Evolutionary conservation across 2,329 filamentous ascomycete species (phyloP).

Genomic region (Colletotrichum trifolii): DNA sequence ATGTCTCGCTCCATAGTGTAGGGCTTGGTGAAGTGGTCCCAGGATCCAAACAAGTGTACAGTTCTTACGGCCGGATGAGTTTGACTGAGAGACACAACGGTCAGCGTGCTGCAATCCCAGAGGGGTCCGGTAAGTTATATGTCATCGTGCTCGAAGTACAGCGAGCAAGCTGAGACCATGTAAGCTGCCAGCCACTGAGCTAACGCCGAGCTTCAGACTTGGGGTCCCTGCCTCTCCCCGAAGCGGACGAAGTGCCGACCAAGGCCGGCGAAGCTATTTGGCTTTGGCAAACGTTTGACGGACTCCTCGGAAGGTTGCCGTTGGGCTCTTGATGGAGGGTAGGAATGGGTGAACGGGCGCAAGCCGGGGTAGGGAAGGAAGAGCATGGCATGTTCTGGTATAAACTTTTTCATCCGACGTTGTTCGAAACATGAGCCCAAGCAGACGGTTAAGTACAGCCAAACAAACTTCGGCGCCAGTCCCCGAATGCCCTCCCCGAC

Average conservation of each 20-base stretch:
- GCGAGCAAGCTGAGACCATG: constrained; percentile 26
- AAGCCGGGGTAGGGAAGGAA: constrained; percentile 25
- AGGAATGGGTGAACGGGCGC: constrained; percentile 29
- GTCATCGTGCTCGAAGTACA: constrained; percentile 14
- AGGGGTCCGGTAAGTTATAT: constrained; percentile 14
- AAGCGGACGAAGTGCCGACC: constrained; percentile 26
- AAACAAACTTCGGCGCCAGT: constrained; percentile 31
- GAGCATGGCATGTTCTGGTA: constrained; percentile 27
- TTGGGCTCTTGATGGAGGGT: constrained; percentile 27
- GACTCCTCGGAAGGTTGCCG: constrained; percentile 32
- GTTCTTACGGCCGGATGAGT: constrained; percentile 71
- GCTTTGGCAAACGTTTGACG: constrained; percentile 35
- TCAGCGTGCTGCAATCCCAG: constrained; percentile 37
- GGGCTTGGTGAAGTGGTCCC: constrained; percentile 88
- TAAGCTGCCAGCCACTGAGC: constrained; percentile 34
- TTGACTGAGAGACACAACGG: constrained; percentile 56
- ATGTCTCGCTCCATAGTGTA: constrained; percentile 86
- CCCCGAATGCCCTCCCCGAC: constrained; percentile 26
- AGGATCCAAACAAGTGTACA: constrained; percentile 88
- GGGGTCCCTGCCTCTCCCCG: constrained; percentile 15
- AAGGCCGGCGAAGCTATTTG: constrained; percentile 23
- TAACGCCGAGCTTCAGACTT: constrained; percentile 24
- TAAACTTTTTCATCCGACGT: constrained; percentile 36
- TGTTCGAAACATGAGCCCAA: constrained; percentile 35
- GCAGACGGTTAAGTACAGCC: constrained; percentile 26